Evolutionary conservation across 305 asterid species (phyloP).

Genomic region (Rubia balearica): DNA sequence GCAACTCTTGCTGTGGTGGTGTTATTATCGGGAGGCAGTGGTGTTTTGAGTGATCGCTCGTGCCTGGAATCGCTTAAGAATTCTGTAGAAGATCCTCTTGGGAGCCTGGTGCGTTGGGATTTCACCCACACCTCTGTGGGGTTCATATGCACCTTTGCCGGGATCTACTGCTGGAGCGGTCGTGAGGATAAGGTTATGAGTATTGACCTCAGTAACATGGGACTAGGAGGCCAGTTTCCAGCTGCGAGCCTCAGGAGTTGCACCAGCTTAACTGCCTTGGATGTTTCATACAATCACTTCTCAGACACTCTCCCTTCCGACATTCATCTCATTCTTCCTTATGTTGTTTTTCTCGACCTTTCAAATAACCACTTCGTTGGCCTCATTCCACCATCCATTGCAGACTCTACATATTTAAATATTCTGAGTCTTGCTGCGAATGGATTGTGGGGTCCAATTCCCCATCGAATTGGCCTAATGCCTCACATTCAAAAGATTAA

Average conservation of each 20-base stretch:
- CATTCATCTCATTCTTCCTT: conserved; percentile 15
- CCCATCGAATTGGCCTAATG: conserved; percentile 15
- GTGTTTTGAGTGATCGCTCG: conserved; percentile 22
- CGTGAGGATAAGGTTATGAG: conserved; percentile 24
- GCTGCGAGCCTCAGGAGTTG: conserved; percentile 25
- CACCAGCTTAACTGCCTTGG: conserved; percentile 20
- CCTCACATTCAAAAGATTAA: conserved; percentile 19
- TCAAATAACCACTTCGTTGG: conserved; percentile 32
- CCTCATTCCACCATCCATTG: conserved; percentile 23
- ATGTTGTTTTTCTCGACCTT: conserved; percentile 22
- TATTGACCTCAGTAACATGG: conserved; percentile 27
- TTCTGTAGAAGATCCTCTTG: conserved; percentile 21
- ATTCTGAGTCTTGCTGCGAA: conserved; percentile 24
- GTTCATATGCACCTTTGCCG: conserved; percentile 24
- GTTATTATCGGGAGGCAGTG: conserved; percentile 5
- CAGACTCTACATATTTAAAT: conserved; percentile 19
- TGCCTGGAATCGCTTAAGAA: conserved; percentile 20
- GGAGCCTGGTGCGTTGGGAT: conserved; percentile 16
- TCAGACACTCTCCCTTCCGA: conserved; percentile 27
- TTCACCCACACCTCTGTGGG: conserved; percentile 22
- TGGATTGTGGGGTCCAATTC: conserved; percentile 27
- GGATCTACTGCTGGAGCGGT: conserved; percentile 27
- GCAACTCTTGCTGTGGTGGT: background rate
- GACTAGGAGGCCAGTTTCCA: conserved; percentile 35
- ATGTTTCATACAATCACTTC: conserved; percentile 29